These are phyloP conservation scores for Arthrinium puccinioides DNA, from an alignment of 2,329 filamentous ascomycete species.

Conservation along the genomic window DNA sequence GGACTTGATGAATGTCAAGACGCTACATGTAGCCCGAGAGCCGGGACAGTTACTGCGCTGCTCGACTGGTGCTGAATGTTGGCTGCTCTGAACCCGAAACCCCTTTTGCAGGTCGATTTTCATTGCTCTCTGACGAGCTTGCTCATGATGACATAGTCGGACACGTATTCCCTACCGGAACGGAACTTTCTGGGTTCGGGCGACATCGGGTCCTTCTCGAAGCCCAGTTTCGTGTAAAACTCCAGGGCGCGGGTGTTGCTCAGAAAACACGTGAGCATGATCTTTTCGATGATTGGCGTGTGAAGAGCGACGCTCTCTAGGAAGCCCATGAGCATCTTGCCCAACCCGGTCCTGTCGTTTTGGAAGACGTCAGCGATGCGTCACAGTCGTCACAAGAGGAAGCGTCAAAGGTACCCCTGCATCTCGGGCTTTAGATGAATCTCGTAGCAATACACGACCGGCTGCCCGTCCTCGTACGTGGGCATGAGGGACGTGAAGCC, in stretches of 20 bases:
- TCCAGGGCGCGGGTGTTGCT: constrained; percentile 47
- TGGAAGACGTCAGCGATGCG: not conserved
- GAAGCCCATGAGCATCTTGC: constrained; percentile 49
- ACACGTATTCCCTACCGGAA: constrained; percentile 42
- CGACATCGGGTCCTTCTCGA: constrained; percentile 46
- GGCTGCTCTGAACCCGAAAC: too few relatives aligned
- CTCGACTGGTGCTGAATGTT: too few relatives aligned
- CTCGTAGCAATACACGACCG: constrained; percentile 73
- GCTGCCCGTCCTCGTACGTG: constrained; percentile 57
- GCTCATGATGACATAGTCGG: constrained; percentile 56
- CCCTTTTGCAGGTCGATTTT: too few relatives aligned
- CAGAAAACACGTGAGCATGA: constrained; percentile 69
- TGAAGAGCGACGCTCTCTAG: constrained; percentile 45
- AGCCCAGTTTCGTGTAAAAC: constrained; percentile 59
- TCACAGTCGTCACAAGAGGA: not conserved
- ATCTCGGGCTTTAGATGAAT: constrained; percentile 57
- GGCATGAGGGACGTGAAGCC: constrained; percentile 65
- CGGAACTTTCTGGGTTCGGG: constrained; percentile 46
- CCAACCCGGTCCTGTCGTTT: constrained; percentile 51
- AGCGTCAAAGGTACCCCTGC: constrained; percentile 37
- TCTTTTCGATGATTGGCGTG: constrained; percentile 50
- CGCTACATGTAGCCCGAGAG: too few relatives aligned
- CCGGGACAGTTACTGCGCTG: too few relatives aligned
- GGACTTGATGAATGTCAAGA: too few relatives aligned
- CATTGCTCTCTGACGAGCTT: too few relatives aligned